These are phyloP conservation scores for Ophiocordyceps sinensis DNA, from an alignment of 2,329 filamentous ascomycete species.

Conservation along the genomic window DNA sequence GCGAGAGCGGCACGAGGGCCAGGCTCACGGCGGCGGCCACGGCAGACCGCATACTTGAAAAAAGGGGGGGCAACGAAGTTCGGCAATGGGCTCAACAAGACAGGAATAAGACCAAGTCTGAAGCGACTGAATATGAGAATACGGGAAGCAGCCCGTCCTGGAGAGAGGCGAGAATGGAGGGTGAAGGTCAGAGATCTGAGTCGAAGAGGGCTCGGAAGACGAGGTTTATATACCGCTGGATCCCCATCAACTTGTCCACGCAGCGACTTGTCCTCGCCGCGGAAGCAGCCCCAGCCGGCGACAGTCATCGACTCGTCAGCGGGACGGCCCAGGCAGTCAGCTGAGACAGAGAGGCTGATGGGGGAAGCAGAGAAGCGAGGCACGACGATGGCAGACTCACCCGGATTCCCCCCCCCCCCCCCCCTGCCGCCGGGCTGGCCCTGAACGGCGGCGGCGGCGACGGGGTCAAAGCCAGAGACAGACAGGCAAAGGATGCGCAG, in stretches of 20 bases:
- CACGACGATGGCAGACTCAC: too few species aligned
- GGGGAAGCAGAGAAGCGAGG: too few species aligned
- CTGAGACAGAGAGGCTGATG: too few species aligned
- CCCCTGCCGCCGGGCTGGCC: too few species aligned
- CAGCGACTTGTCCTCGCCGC: too few species aligned
- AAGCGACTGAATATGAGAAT: not conserved
- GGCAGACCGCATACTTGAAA: slow-evolving; percentile 5
- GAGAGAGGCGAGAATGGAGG: not conserved
- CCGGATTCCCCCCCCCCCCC: too few species aligned
- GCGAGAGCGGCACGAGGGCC: slow-evolving; percentile 19
- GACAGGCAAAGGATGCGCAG: too few species aligned
- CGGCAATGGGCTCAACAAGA: slow-evolving; percentile 4
- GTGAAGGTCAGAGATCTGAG: not conserved
- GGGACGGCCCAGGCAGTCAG: too few species aligned
- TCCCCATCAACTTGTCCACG: not conserved
- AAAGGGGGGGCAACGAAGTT: too few species aligned
- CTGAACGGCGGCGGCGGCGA: too few species aligned
- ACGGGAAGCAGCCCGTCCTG: not conserved
- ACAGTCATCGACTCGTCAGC: not conserved
- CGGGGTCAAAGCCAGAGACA: too few species aligned
- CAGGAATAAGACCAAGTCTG: not conserved
- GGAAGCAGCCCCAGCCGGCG: not conserved
- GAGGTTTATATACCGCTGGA: not conserved
- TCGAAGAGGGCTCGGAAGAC: not conserved
- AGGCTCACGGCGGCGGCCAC: slow-evolving; percentile 22